A percentile compares a stretch with the other conserved stretches of the same genome.
These are phyloP conservation scores for Epichloe scottii DNA, from an alignment of 2,329 filamentous ascomycete species.

Conservation along the genomic window DNA sequence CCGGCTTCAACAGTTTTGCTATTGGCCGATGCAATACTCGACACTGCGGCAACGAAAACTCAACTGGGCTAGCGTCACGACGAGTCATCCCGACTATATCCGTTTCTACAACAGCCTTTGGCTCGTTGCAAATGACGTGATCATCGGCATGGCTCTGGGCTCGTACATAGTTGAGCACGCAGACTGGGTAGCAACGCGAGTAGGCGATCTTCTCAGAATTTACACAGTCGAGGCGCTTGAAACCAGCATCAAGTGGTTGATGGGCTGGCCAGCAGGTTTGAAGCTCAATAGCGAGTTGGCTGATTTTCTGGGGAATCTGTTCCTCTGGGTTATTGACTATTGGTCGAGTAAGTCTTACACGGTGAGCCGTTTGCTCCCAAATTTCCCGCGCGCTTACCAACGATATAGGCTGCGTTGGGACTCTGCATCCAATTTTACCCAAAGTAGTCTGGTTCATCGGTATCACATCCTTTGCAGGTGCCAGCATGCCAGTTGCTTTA, in stretches of 20 bases:
- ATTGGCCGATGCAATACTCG: conserved; percentile 95
- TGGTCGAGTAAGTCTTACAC: conserved; percentile 59
- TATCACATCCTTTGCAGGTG: conserved; percentile 87
- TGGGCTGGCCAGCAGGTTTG: conserved; percentile 86
- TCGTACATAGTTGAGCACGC: conserved; percentile 97
- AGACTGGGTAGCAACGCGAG: conserved; percentile 65
- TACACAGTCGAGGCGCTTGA: conserved; percentile 86
- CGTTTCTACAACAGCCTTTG: conserved; percentile 97
- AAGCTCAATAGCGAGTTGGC: conserved; percentile 93
- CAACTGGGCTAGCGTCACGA: conserved; percentile 92
- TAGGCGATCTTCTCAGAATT: conserved; percentile 59
- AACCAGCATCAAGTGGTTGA: conserved; percentile 86
- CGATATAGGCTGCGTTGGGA: conserved; percentile 55
- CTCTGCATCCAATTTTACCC: conserved; percentile 69
- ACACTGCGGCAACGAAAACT: conserved; percentile 80
- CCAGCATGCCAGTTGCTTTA: conserved; percentile 91
- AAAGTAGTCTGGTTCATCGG: conserved; percentile 85
- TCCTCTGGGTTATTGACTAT: conserved; percentile 97
- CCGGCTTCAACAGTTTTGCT: conserved; percentile 92
- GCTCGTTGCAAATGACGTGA: conserved; percentile 97
- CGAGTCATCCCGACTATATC: conserved; percentile 93
- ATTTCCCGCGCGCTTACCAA: conserved; percentile 11
- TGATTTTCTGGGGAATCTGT: conserved; percentile 86
- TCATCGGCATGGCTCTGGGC: conserved; percentile 91
- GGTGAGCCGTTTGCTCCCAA: conserved; percentile 7